Base-by-base conservation (phyloP, 2,329 filamentous ascomycete species). In the Colletotrichum sidae region DNA sequence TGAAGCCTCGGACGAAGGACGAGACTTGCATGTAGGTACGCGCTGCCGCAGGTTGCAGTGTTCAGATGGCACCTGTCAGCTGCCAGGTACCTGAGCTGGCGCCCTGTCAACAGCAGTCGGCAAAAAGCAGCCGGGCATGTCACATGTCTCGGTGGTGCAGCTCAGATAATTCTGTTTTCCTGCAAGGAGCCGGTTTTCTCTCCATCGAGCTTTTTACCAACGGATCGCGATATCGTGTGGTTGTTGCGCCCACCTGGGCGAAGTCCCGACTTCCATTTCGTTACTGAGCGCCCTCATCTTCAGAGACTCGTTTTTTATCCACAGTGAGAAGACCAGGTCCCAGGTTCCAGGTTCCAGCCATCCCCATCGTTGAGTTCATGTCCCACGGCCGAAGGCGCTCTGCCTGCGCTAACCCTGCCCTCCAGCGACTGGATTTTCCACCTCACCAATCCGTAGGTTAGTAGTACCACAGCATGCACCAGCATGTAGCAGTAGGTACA, bases 41-140 rank as follows among this genome's bases (percentile, higher is more conserved):
- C 25, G 25, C 25, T 25, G 25, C 25, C 25, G 25, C 25, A 25
- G 25, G 25, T 5, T 46, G 35, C 46, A 62, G 35, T 51, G 39
- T 53, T 63, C 47, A 37, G 58, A 66, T 66, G 59, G 53, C 63
- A 63, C 46, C 34, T 41, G 44, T 39, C n/a, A 51, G 62, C 60
- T 62, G 63, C 63, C 46, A 66, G 63, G 63, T 66, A 66, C 60
- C 55, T 64, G 42, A 52, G 49, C 44, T 15, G 13, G 34, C 8
- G 25, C 46, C 42, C 37, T 47, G 41, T 35, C 42, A 49, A 33
- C 44, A 37, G 4, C 25, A 46, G 46, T 15, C 37, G 6, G 12
- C 4, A 25, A 25, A 34, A 38, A 37, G 15, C 33, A 54, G 38
- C 38, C 60, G 42, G 49, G 13, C 57, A 42, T 55, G 46, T 51